A percentile compares a stretch with the other conserved stretches of the same genome.
Conservation (phyloP, 73 alveolate genomes). For the Paramecium bursaria region DNA sequence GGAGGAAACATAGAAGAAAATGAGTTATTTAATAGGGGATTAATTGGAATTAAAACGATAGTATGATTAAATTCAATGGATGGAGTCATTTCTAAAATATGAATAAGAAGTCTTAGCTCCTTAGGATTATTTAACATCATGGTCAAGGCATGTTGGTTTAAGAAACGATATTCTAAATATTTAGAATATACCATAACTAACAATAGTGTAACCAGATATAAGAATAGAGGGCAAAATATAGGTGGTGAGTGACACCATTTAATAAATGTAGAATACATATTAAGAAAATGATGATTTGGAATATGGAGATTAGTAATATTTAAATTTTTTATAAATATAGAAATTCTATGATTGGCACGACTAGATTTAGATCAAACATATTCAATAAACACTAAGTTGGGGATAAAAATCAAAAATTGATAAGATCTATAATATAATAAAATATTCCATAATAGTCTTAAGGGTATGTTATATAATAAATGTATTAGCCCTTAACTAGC, state of each 20-base stretch:
- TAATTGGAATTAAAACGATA: constrained; percentile 68
- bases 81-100: constrained; percentile 73
- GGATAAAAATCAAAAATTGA: constrained; percentile 29
- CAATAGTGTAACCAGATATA: constrained; percentile 68
- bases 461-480: background rate
- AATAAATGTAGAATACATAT: background rate
- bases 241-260: constrained; percentile 58
- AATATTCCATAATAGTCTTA: constrained; percentile 3
- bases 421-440: constrained; percentile 31
- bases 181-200: constrained; percentile 56
- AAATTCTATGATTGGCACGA: constrained; percentile 55
- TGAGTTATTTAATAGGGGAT: constrained; percentile 64
- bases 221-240: constrained; percentile 64
- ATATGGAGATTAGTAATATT: constrained; percentile 15
- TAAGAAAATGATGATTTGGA: constrained; percentile 23
- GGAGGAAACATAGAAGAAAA: constrained; percentile 66
- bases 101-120: constrained; percentile 69
- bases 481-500: constrained; percentile 29
- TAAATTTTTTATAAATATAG: constrained; percentile 12
- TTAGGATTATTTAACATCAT: constrained; percentile 66
- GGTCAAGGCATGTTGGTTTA: constrained; percentile 70
- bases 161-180: constrained; percentile 63
- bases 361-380: constrained; percentile 60
- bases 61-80: constrained; percentile 70
- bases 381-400: constrained; percentile 60